These are phyloP conservation scores for Toxicodendron radicans DNA, from an alignment of 345 rosid genomes.

Conservation along the genomic window DNA sequence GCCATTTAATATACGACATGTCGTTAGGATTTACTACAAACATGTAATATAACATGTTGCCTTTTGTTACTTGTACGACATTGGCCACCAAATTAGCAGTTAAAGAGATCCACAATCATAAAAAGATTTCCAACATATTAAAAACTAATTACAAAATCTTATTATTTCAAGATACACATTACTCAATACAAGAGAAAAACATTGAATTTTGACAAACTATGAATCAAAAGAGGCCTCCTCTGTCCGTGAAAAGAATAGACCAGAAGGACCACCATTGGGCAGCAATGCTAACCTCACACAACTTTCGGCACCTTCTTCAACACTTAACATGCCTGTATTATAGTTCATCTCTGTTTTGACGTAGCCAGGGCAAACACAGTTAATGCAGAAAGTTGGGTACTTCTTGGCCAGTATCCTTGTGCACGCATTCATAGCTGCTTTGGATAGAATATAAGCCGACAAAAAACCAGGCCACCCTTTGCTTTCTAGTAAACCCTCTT, in stretches of 20 bases:
- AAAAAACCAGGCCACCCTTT: neutral
- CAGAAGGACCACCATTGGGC: constrained; percentile 45
- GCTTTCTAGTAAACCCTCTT: neutral
- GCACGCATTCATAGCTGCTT: neutral
- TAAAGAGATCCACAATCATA: too few relatives aligned
- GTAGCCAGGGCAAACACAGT: too few relatives aligned
- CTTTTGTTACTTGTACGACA: too few relatives aligned
- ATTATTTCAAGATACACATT: too few relatives aligned
- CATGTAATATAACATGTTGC: too few relatives aligned
- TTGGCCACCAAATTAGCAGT: too few relatives aligned
- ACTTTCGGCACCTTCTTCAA: constrained; percentile 29
- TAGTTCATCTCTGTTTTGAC: too few relatives aligned
- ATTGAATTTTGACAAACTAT: neutral
- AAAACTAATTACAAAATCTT: too few relatives aligned
- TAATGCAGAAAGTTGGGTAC: constrained; percentile 4
- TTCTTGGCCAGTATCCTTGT: constrained; percentile 38
- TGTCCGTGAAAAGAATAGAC: constrained; percentile 37
- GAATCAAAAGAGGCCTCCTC: constrained; percentile 35
- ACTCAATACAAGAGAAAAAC: neutral
- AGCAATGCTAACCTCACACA: constrained; percentile 40
- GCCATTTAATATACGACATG: too few relatives aligned
- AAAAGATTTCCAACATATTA: too few relatives aligned
- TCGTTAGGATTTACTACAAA: too few relatives aligned
- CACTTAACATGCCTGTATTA: too few relatives aligned
- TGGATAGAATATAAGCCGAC: neutral